These are phyloP conservation scores for Sugiyamaella qingdaonensis DNA, from an alignment of 805 yeast genomes.

Conservation along the genomic window DNA sequence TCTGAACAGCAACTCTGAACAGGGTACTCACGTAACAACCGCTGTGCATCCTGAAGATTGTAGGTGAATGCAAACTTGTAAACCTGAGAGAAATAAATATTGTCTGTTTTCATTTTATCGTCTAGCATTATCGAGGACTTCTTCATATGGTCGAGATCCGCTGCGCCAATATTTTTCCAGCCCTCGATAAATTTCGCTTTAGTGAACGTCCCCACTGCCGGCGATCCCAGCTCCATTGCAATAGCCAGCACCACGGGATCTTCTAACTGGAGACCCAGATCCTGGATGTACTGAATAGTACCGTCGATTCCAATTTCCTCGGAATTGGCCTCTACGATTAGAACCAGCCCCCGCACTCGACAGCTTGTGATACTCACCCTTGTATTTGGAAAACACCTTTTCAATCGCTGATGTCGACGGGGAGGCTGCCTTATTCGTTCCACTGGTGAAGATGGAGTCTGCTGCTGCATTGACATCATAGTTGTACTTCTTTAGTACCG, in stretches of 20 bases:
- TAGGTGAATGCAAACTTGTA: constrained; percentile 71
- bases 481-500: constrained; percentile 23
- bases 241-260: constrained; percentile 66
- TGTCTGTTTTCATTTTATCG: constrained; percentile 29
- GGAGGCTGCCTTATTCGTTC: constrained; percentile 4
- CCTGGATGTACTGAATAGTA: constrained; percentile 62
- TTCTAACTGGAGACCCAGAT: constrained; percentile 68
- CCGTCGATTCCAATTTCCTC: constrained; percentile 70
- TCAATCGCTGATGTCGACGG: constrained; percentile 11
- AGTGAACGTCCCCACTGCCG: constrained; percentile 59
- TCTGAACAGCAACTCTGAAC: not conserved
- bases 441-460: constrained; percentile 32
- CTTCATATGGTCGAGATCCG: constrained; percentile 46
- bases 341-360: not conserved
- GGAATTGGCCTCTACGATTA: constrained; percentile 22
- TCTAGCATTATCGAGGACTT: constrained; percentile 34
- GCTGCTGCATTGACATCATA: constrained; percentile 34
- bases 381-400: constrained; percentile 26
- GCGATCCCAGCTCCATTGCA: constrained; percentile 64
- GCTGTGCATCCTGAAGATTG: constrained; percentile 56
- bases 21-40: constrained; percentile 39
- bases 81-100: constrained; percentile 45
- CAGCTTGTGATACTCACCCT: constrained; percentile 18
- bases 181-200: constrained; percentile 47
- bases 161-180: constrained; percentile 46